These are phyloP conservation scores for Colletotrichum horii DNA, from an alignment of 2,329 filamentous ascomycete genomes.

Conservation along the genomic window DNA sequence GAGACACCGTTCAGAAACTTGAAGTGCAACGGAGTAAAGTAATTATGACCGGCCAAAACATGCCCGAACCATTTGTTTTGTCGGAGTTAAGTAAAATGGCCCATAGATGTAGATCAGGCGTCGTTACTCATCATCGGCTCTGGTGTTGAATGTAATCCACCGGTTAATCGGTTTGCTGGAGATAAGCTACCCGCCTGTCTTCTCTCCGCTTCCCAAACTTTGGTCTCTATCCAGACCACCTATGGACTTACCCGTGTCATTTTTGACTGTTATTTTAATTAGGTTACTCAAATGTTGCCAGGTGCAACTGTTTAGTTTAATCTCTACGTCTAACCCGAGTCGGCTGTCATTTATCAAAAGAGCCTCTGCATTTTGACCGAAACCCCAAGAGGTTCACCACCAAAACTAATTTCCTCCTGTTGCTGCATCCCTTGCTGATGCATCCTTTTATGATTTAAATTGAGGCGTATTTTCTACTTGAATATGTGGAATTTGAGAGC, in stretches of 20 bases:
- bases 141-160: background rate
- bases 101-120: background rate
- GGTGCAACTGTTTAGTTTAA: background rate
- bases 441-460: background rate
- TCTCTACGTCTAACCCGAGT: background rate
- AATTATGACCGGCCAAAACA: background rate
- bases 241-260: background rate
- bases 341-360: background rate
- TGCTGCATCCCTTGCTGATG: background rate
- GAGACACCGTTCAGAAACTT: background rate
- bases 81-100: background rate
- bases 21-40: background rate
- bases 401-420: background rate
- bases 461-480: background rate
- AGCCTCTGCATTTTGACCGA: background rate
- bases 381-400: background rate
- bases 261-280: background rate
- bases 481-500: background rate
- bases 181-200: background rate
- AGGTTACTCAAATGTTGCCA: background rate
- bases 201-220: background rate
- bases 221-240: background rate
- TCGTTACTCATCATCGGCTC: background rate
- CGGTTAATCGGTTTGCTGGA: background rate
- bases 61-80: background rate